Base-by-base conservation (phyloP, 805 yeast genomes). In the Zygosaccharomyces kombuchaensis region DNA sequence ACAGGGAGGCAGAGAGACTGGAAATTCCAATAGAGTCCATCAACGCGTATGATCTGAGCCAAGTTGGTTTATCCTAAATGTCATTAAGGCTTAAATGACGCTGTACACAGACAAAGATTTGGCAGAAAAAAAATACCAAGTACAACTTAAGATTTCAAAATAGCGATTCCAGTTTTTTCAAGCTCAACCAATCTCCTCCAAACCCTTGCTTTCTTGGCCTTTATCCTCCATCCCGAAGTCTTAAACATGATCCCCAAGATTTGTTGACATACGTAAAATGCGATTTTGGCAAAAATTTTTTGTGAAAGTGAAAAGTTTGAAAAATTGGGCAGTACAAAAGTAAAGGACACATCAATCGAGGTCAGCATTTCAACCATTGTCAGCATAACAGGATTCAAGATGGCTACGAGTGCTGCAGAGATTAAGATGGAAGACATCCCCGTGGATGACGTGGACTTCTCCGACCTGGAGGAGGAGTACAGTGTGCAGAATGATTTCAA, bases 391-490 rank as follows among this genome's bases (percentile, higher is more conserved):
- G 13, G 6, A 13, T 8, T 2, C 23, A 38, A 31, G 16, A 59
- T 60, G 64, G 44, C 62, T 30, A 50, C 54, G 22, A 48, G 55
- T 13, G 52, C 65, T 43, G 65, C 58, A 40, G 67, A 62, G 40
- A 69, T 74, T 29, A 68, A 57, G 38, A 40, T 72, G 43, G 75
- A 72, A 50, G 78, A 75, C 46, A 73, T 74, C 53, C 70, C 69
- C 14, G 72, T 84, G 47, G 85, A 83, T 55, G 82, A 82, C 54
- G 70, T 86, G 57, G 91, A 84, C 65, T 89, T 87, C 70, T 71
- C 87, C 50, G 97, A 90, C 65, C 75, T 91, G 61, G 97, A 91
- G 66, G 81, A 76, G 46, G 74, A 87, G 68, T 88, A 76, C 66
- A 67, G 77, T 19, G 81, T 84, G 40, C 76, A 78, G 46, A 80